A percentile compares a stretch with the other conserved stretches of the same genome.
phyloP scores from a whole-genome alignment of 345 rosid genomes.

The Heritiera fomes region DNA sequence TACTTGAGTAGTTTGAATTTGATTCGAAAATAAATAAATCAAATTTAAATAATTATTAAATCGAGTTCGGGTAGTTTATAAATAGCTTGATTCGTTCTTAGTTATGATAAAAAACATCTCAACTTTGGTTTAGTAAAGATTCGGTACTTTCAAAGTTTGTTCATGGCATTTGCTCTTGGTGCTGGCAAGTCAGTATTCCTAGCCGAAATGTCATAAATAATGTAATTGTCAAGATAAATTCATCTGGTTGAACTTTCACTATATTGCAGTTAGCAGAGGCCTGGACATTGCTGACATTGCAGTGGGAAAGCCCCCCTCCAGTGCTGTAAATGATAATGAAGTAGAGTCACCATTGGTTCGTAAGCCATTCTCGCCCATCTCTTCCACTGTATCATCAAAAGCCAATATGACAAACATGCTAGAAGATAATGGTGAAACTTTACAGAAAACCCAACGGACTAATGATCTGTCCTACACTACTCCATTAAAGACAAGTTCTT shows the following conservation, averaged over 20 bases:
- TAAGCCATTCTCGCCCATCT: constrained; percentile 86
- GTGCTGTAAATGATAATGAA: constrained; percentile 40
- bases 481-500: constrained; percentile 46
- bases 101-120: background rate
- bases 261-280: constrained; percentile 59
- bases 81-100: no score
- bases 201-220: background rate
- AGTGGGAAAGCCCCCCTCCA: constrained; percentile 52
- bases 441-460: constrained; percentile 35
- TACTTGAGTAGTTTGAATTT: no score
- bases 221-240: background rate
- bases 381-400: constrained; percentile 53
- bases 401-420: constrained; percentile 38
- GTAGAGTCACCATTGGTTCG: constrained; percentile 69
- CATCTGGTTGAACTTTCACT: background rate
- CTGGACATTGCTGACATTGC: constrained; percentile 69
- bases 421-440: constrained; percentile 34
- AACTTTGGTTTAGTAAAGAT: background rate
- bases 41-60: no score
- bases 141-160: background rate
- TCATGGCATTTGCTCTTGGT: background rate
- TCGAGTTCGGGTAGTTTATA: no score
- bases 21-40: no score
- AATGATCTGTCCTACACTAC: constrained; percentile 45
- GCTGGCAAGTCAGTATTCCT: background rate